Evolutionary conservation across 208 protist species (phyloP).

Genomic region (Trypanosoma lewisi): DNA sequence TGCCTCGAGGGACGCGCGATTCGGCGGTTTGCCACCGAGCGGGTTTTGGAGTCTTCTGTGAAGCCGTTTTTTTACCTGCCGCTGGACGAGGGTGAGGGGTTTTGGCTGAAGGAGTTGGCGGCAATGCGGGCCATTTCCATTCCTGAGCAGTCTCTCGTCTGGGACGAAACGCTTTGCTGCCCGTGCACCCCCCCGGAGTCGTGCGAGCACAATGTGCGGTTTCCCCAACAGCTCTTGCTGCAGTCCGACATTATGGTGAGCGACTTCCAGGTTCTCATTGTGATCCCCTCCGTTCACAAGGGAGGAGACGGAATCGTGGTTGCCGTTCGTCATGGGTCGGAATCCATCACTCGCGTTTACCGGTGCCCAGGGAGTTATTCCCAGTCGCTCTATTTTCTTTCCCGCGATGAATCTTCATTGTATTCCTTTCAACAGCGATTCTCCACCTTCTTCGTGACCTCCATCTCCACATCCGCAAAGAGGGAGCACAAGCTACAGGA

Average conservation of each 20-base stretch:
- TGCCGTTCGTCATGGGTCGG: conserved; percentile 46
- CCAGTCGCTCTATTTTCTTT: conserved; percentile 67
- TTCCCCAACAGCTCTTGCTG: conserved; percentile 47
- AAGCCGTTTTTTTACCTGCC: conserved; percentile 64
- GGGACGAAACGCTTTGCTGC: conserved; percentile 51
- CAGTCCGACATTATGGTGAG: conserved; percentile 56
- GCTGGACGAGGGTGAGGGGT: conserved; percentile 81
- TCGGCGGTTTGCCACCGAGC: conserved; percentile 25
- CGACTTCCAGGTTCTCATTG: conserved; percentile 55
- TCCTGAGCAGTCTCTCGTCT: conserved; percentile 40
- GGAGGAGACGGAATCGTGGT: conserved; percentile 70
- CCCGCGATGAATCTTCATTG: conserved; percentile 74
- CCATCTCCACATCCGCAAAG: conserved; percentile 22
- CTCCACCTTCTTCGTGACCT: conserved; percentile 44
- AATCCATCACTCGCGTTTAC: conserved; percentile 64
- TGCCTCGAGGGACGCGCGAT: conserved; percentile 17
- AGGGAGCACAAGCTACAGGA: conserved; percentile 40
- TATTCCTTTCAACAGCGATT: conserved; percentile 76
- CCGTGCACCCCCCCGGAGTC: conserved; percentile 21
- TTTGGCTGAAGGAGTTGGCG: conserved; percentile 82
- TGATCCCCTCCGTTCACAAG: conserved; percentile 49
- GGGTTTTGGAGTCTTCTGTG: conserved; percentile 26
- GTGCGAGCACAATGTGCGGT: conserved; percentile 29
- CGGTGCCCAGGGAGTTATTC: conserved; percentile 60
- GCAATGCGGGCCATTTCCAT: conserved; percentile 40